Evolutionary conservation across 164 flowering plant species (phyloP), one percentile per base, ranked within the genome.

Genomic region (Magnolia officinalis): DNA sequence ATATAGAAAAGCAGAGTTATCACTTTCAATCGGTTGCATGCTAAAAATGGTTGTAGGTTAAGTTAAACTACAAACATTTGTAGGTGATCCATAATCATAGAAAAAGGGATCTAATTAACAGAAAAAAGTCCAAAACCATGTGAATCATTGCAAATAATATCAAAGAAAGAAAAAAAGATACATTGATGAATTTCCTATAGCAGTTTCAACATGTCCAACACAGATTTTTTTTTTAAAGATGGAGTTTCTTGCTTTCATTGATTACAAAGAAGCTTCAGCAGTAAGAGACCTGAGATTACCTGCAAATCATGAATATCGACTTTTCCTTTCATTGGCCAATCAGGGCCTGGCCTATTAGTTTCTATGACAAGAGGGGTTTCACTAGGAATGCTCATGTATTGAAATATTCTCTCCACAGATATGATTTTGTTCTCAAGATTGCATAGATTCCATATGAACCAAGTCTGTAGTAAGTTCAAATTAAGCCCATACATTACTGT

Each of bases 401-500:
- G 85, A 37, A 83, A 52, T 7, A 83, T 81, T 75, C 85, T 78
- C 75, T 83, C 85, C n/a, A 81, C 88, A 16, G 88, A 86, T 49
- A 86, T 86, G 8, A 88, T 88, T 49, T 71, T 86, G 77, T 86
- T 88, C 80, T 88, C 90, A 73, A 86, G 26, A 31, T 74, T 61
- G 78, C 89, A 86, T 6, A 88, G 80, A 49, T 64, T 78, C 87
- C 85, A 82, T 45, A 86, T 78, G 2, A 82, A 69, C 80, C 76
- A 69, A 4, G 81, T 72, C 77, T 78, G 88, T 64, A 84, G 16
- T 78, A 68, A 69, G 72, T 85, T 85, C 72, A 88, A 70, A 71
- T 82, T 86, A 4, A 88, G 82, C 37, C 88, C 90, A 77, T 86
- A 88, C 1, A 87, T 88, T 52, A 85, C 89, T 8, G 86, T 82